A percentile compares a stretch with the other conserved stretches of the same genome.
Evolutionary conservation across 2,329 filamentous ascomycete genomes (phyloP).

Genomic region (Aspergillus clavatus): DNA sequence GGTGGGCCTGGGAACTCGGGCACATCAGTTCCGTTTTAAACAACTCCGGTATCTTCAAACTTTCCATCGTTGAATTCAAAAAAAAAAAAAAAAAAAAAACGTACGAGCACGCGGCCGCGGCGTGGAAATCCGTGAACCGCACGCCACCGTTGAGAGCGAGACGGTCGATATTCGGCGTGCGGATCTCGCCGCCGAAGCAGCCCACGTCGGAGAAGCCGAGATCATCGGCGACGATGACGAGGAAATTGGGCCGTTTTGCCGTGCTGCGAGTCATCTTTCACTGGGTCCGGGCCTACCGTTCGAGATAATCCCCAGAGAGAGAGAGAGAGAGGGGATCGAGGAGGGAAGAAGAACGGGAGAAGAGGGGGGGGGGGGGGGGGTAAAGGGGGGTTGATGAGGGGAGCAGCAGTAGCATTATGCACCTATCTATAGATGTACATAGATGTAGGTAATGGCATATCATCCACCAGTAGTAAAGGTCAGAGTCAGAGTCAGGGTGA

Average conservation of each 20-base stretch:
- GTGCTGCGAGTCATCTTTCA: too few species aligned
- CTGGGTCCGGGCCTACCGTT: too few species aligned
- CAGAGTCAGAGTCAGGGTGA: too few species aligned
- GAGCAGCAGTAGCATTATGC: not conserved
- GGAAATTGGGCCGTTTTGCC: conserved; percentile 53
- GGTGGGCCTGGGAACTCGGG: conserved; percentile 53
- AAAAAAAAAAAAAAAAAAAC: conserved; percentile 9
- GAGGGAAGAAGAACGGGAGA: too few species aligned
- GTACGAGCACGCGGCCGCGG: conserved; percentile 58
- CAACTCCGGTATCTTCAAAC: too few species aligned
- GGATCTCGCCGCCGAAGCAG: conserved; percentile 58
- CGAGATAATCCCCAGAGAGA: too few species aligned
- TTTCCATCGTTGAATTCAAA: not conserved
- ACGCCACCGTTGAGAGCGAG: conserved; percentile 48
- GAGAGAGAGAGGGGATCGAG: too few species aligned
- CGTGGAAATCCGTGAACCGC: conserved; percentile 61
- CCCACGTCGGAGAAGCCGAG: conserved; percentile 58
- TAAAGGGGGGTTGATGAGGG: conserved; percentile 15
- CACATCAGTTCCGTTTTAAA: too few species aligned
- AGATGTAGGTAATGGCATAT: too few species aligned
- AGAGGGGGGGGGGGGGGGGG: conserved; percentile 3
- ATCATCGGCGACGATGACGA: conserved; percentile 56
- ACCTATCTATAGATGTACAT: too few species aligned
- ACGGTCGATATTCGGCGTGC: conserved; percentile 56
- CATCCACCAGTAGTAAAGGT: not conserved